Percentiles rank a stretch among this genome's conserved stretches.
Conservation (phyloP, 768 basidiomycete species). For the Hydnomerulius pinastri region DNA sequence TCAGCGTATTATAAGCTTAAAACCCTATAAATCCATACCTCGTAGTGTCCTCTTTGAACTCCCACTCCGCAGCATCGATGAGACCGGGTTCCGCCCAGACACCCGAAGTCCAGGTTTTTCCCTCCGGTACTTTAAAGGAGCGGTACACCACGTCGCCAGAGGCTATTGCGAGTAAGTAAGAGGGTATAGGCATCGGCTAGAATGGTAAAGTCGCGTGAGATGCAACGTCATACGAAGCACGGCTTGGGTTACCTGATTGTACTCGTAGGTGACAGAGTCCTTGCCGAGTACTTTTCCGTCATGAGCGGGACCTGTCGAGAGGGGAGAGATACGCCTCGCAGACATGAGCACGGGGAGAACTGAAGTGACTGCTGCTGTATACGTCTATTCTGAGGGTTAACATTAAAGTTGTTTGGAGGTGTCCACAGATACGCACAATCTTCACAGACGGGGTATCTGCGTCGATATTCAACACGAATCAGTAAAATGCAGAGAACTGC, state of each 20-base stretch:
- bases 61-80: conserved; percentile 79
- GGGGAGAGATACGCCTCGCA: conserved; percentile 78
- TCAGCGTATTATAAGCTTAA: no score
- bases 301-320: conserved; percentile 65
- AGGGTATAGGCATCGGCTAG: conserved; percentile 83
- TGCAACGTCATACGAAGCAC: not conserved
- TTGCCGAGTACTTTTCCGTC: conserved; percentile 68
- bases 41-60: conserved; percentile 85
- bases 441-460: conserved; percentile 86
- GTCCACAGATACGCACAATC: conserved; percentile 56
- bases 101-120: conserved; percentile 77
- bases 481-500: not conserved
- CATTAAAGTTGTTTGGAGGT: not conserved
- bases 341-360: conserved; percentile 83
- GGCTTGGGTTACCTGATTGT: conserved; percentile 58
- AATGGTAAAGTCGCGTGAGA: no score
- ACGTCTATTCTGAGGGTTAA: conserved; percentile 50
- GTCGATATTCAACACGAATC: not conserved
- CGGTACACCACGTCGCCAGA: conserved; percentile 79
- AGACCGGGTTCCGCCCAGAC: conserved; percentile 90
- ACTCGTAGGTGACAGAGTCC: conserved; percentile 71
- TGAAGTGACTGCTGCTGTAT: conserved; percentile 71
- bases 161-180: conserved; percentile 89
- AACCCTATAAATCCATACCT: no score
- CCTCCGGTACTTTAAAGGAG: conserved; percentile 57